A percentile compares a stretch with the other conserved stretches of the same genome.
phyloP scores from a whole-genome alignment of 2,329 filamentous ascomycete species.

The Rhynchosporium secalis region DNA sequence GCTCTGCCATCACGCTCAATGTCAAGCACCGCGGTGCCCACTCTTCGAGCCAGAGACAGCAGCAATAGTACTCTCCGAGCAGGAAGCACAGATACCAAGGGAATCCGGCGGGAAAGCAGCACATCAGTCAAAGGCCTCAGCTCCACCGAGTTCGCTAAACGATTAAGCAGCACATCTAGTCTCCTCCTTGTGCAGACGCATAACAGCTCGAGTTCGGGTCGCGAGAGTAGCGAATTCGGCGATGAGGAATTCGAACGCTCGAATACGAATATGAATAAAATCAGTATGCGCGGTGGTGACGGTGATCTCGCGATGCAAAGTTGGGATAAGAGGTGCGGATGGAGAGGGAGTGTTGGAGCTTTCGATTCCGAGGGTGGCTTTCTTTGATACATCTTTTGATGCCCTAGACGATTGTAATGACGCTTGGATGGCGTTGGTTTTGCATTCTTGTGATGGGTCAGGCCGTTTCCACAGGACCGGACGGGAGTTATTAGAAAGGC shows the following conservation, averaged over 20 bases:
- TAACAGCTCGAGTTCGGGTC: slow-evolving; percentile 39
- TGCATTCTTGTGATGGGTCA: background rate
- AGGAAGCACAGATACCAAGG: slow-evolving; percentile 26
- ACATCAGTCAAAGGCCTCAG: slow-evolving; percentile 59
- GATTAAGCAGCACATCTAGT: slow-evolving; percentile 61
- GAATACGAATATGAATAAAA: background rate
- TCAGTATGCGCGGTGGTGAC: slow-evolving; percentile 7
- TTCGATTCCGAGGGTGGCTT: slow-evolving; percentile 56
- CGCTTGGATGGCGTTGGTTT: slow-evolving; percentile 6
- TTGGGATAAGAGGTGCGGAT: slow-evolving; percentile 50
- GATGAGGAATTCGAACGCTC: slow-evolving; percentile 14
- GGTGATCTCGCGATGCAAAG: slow-evolving; percentile 12
- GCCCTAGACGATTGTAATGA: slow-evolving; percentile 13
- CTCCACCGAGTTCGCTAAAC: slow-evolving; percentile 61
- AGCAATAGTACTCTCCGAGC: slow-evolving; percentile 25
- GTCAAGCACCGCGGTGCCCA: slow-evolving; percentile 31
- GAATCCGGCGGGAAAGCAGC: slow-evolving; percentile 50
- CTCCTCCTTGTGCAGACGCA: slow-evolving; percentile 60
- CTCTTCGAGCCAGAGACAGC: slow-evolving; percentile 26
- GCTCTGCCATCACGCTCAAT: slow-evolving; percentile 35
- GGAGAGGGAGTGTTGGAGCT: slow-evolving; percentile 58
- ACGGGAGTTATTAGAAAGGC: background rate
- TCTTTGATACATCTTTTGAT: slow-evolving; percentile 43
- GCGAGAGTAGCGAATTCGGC: slow-evolving; percentile 33
- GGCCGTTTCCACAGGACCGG: background rate